Evolutionary conservation across 2,329 filamentous ascomycete genomes (phyloP), one percentile per base, ranked within the genome.

Genomic region (Calonectria pauciramosa): DNA sequence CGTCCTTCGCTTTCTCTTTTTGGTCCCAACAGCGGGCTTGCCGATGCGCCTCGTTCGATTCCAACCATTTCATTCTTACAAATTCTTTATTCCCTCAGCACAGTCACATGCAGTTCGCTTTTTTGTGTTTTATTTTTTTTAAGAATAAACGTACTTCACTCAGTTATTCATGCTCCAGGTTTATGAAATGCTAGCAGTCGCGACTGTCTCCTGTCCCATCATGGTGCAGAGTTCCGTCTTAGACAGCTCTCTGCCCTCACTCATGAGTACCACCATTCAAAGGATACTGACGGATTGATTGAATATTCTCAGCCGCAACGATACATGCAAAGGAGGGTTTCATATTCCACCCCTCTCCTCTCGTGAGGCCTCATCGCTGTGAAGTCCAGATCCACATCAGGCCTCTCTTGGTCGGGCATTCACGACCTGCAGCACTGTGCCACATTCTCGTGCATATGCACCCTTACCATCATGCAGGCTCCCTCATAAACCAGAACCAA

Each of bases 1-100:
- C 11, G 18, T 64, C 38, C 56, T 63, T 70, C 44, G 38, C 52
- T 68, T 51, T 72, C 32, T 41, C 38, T 59, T 66, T 71, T 49
- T 71, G 36, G 67, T 9, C 47, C 13, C 20, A n/a, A 1, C 9
- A 0, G 4, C 23, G 1, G 4, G 32, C 20, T 28, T 20, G 5
- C 4, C 23, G 1, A 13, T 20, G 51, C 20, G 41, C 38, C 3
- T 20, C 18, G 26, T 72, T 70, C 68, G 32, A 70, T 49, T 60
- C 44, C n/a, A 38, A 16, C 13, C 54, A 26, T 23, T 16, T 34
- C 3, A 16, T 26, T 32, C 16, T 30, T 26, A 36, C 10, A n/a
- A 13, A n/a, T 56, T 41, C n/a, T 51, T 51, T 47, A 9, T 38
- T 32, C 20, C 44, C 36, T 9, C 47, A 2, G 11, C 30, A 20